These are phyloP conservation scores for Podosphaera leucotricha DNA, from an alignment of 2,329 filamentous ascomycete genomes.

Conservation along the genomic window DNA sequence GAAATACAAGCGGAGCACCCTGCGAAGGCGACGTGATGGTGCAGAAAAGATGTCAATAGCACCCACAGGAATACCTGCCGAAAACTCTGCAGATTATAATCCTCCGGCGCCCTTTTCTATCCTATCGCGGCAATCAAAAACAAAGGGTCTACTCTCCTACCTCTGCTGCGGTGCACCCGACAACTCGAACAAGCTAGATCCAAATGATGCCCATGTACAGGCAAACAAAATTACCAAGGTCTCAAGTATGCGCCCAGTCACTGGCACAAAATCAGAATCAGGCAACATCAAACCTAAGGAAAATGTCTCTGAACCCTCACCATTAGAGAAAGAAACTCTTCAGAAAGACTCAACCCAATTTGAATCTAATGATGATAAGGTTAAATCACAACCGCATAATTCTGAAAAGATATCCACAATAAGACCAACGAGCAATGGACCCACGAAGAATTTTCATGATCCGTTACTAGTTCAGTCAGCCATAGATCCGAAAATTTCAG, in stretches of 20 bases:
- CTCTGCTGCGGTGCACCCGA: slow-evolving; percentile 24
- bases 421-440: background rate
- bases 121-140: slow-evolving; percentile 16
- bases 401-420: background rate
- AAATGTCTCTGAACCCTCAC: slow-evolving; percentile 3
- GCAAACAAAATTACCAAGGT: slow-evolving; percentile 22
- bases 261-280: slow-evolving; percentile 13
- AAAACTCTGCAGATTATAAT: slow-evolving; percentile 16
- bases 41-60: slow-evolving; percentile 35
- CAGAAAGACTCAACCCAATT: slow-evolving; percentile 3
- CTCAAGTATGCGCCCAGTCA: slow-evolving; percentile 14
- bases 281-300: slow-evolving; percentile 5
- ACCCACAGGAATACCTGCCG: slow-evolving; percentile 19
- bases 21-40: slow-evolving; percentile 38
- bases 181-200: slow-evolving; percentile 18
- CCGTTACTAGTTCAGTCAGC: background rate
- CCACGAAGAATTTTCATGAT: background rate
- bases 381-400: background rate
- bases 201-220: slow-evolving; percentile 20
- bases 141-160: slow-evolving; percentile 22
- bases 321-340: slow-evolving; percentile 13
- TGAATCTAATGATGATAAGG: slow-evolving; percentile 4
- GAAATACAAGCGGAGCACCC: slow-evolving; percentile 39
- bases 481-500: background rate
- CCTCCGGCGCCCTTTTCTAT: slow-evolving; percentile 13